Percentiles rank a stretch among this genome's conserved stretches.
Evolutionary conservation across 805 yeast genomes (phyloP).

Genomic region (Jamesozyma jinghongensis): DNA sequence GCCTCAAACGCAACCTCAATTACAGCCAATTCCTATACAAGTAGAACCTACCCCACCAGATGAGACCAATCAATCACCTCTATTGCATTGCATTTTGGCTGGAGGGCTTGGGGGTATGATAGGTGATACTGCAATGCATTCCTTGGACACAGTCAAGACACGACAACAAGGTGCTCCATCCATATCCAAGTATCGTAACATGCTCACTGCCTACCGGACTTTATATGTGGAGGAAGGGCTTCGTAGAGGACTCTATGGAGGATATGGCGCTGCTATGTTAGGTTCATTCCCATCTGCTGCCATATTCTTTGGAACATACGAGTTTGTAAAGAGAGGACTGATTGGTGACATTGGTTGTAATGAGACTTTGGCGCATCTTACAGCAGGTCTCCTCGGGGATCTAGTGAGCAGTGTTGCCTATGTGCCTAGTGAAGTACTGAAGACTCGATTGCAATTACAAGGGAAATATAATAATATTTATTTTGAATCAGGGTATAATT

Average conservation of each 20-base stretch:
- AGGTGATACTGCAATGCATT: slow-evolving; percentile 91
- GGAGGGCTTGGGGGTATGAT: slow-evolving; percentile 94
- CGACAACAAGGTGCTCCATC: slow-evolving; percentile 91
- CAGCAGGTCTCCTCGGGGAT: slow-evolving; percentile 92
- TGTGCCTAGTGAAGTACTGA: slow-evolving; percentile 92
- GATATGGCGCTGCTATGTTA: slow-evolving; percentile 82
- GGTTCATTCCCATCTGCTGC: slow-evolving; percentile 95
- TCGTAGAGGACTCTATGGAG: slow-evolving; percentile 77
- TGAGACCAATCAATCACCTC: background rate
- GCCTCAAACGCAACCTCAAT: background rate
- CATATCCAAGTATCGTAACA: slow-evolving; percentile 53
- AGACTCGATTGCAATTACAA: slow-evolving; percentile 87
- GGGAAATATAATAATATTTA: slow-evolving; percentile 75
- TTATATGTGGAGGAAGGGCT: slow-evolving; percentile 82
- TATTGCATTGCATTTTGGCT: slow-evolving; percentile 30
- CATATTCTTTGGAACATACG: slow-evolving; percentile 89
- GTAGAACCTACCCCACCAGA: background rate
- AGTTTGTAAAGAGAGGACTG: slow-evolving; percentile 61
- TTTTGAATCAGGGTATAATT: slow-evolving; percentile 80
- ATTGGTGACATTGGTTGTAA: slow-evolving; percentile 55
- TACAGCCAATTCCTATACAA: background rate
- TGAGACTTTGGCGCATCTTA: slow-evolving; percentile 70
- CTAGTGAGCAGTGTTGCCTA: slow-evolving; percentile 78
- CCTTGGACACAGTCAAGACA: slow-evolving; percentile 92
- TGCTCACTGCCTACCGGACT: slow-evolving; percentile 66